A percentile compares a stretch with the other conserved stretches of the same genome.
phyloP scores from a whole-genome alignment of 257 asterid genomes.

The Lithospermum erythrorhizon region DNA sequence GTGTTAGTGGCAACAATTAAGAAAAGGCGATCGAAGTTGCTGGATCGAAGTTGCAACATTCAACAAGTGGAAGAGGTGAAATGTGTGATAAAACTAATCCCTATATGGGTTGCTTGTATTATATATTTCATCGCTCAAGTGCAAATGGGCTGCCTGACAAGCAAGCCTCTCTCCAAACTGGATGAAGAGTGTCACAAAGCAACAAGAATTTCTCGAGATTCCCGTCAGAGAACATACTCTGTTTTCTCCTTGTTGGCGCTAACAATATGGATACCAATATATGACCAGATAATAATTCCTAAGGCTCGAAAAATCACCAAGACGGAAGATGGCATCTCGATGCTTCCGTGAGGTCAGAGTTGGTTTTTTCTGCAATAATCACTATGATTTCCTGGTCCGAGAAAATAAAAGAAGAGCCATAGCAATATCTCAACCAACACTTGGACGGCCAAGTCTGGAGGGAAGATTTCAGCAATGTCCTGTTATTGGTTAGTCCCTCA shows the following conservation, averaged over 20 bases:
- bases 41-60: no score
- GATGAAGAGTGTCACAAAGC: background rate
- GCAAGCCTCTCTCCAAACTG: slow-evolving; percentile 21
- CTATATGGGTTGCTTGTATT: slow-evolving; percentile 22
- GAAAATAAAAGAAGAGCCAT: slow-evolving; percentile 18
- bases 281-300: slow-evolving; percentile 22
- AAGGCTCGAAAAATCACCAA: slow-evolving; percentile 10
- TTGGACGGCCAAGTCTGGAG: no score
- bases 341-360: slow-evolving; percentile 17
- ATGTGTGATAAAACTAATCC: slow-evolving; percentile 17
- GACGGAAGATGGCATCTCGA: slow-evolving; percentile 14
- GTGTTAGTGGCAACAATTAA: no score
- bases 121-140: slow-evolving; percentile 7
- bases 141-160: slow-evolving; percentile 10
- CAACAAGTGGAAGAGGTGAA: slow-evolving; percentile 31
- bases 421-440: slow-evolving; percentile 12
- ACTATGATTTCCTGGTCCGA: slow-evolving; percentile 15
- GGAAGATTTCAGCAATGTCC: no score
- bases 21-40: no score
- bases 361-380: slow-evolving; percentile 11
- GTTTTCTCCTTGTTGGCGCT: slow-evolving; percentile 22
- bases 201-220: no score
- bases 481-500: no score
- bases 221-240: no score
- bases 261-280: slow-evolving; percentile 18